These are phyloP conservation scores for Hypoxylon fragiforme DNA, from an alignment of 495 filamentous ascomycete species.

Conservation along the genomic window DNA sequence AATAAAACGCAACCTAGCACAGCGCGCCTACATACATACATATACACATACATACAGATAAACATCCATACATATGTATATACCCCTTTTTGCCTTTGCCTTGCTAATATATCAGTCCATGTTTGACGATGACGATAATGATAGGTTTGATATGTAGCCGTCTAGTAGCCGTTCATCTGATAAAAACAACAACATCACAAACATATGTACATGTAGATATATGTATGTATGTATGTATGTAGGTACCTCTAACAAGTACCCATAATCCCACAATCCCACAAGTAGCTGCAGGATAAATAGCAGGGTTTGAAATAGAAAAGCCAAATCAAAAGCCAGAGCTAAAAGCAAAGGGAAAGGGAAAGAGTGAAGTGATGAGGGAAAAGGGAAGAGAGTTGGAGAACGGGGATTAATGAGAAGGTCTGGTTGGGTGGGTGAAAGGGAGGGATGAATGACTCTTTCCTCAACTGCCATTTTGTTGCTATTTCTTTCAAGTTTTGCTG, in stretches of 20 bases:
- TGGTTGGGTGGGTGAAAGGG: constrained; percentile 2
- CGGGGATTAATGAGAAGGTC: neutral
- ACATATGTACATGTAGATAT: constrained; percentile 6
- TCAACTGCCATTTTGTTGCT: constrained; percentile 1
- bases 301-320: no score
- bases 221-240: no score
- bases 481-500: constrained; percentile 19
- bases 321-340: neutral
- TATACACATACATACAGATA: no score
- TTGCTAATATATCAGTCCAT: no score
- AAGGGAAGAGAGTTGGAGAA: constrained; percentile 3
- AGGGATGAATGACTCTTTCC: constrained; percentile 22
- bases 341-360: neutral
- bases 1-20: no score
- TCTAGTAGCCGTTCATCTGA: constrained; percentile 13
- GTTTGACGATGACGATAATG: no score
- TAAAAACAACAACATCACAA: constrained; percentile 11
- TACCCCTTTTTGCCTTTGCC: no score
- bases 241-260: no score
- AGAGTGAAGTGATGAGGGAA: neutral
- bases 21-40: no score
- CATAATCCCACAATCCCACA: no score
- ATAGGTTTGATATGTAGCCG: constrained; percentile 14
- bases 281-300: constrained; percentile 11
- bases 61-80: no score